phyloP scores from a whole-genome alignment of 2,329 filamentous ascomycete species.

The Beauveria sp. region DNA sequence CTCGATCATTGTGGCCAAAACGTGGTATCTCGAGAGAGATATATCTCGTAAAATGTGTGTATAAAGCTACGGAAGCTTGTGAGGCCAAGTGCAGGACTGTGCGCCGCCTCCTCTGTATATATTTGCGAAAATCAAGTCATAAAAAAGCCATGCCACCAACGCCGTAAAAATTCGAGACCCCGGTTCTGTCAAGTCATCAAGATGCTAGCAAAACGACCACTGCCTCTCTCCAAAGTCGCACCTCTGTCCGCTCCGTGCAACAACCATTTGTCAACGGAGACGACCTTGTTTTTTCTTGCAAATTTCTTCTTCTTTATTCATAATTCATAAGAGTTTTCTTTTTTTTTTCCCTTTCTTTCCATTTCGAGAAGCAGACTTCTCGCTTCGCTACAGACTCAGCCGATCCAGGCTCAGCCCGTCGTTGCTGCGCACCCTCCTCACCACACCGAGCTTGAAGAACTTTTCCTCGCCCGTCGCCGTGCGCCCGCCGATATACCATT shows the following conservation, averaged over 20 bases:
- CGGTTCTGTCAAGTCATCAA: background rate
- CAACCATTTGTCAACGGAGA: too few relatives aligned
- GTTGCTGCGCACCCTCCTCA: slow-evolving; percentile 63
- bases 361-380: too few relatives aligned
- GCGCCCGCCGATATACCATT: slow-evolving; percentile 74
- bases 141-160: background rate
- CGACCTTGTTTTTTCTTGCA: background rate
- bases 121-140: background rate
- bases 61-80: background rate
- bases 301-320: background rate
- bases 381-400: slow-evolving; percentile 56
- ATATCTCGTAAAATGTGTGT: background rate
- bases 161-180: background rate
- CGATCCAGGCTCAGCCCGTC: slow-evolving; percentile 69
- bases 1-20: background rate
- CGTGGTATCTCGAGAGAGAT: too few relatives aligned
- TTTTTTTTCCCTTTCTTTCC: background rate
- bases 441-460: slow-evolving; percentile 74
- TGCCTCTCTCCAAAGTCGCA: too few relatives aligned
- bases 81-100: background rate
- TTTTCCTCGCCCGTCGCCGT: slow-evolving; percentile 71
- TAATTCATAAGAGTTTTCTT: background rate
- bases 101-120: slow-evolving; percentile 2
- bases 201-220: background rate
- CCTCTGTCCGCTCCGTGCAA: too few relatives aligned